A percentile compares a stretch with the other conserved stretches of the same genome.
Conservation (phyloP, 768 basidiomycete genomes). For the Guyanaporus albipodus region DNA sequence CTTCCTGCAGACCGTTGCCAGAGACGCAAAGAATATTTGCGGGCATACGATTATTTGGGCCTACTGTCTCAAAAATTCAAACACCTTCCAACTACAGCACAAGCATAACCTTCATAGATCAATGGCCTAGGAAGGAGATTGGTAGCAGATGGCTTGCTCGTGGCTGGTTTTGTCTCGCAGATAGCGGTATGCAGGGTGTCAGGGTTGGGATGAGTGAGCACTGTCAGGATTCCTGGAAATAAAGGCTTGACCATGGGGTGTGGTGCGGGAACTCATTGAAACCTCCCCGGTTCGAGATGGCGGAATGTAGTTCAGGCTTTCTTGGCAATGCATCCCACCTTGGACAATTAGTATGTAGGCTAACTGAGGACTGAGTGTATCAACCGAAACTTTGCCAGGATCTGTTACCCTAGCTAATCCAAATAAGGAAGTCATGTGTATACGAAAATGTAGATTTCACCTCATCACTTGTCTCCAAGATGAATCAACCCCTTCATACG, state of each 20-base stretch:
- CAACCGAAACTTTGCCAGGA: not conserved
- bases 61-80: constrained; percentile 89
- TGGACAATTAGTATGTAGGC: constrained; percentile 68
- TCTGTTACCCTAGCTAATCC: no score
- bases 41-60: constrained; percentile 76
- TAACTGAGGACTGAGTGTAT: not conserved
- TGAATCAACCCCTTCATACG: not conserved
- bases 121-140: constrained; percentile 86
- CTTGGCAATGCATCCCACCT: constrained; percentile 94
- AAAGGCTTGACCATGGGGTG: not conserved
- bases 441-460: no score
- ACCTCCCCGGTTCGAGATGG: constrained; percentile 80
- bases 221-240: constrained; percentile 69
- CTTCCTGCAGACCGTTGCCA: constrained; percentile 48
- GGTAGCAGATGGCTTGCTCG: constrained; percentile 76
- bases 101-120: constrained; percentile 83
- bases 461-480: no score
- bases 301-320: constrained; percentile 65
- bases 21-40: not conserved
- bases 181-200: constrained; percentile 79
- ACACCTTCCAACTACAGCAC: constrained; percentile 84
- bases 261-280: constrained; percentile 47
- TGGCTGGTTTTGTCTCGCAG: constrained; percentile 65
- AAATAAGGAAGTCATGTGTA: no score
- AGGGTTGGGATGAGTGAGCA: constrained; percentile 83